Evolutionary conservation across 2,329 filamentous ascomycete genomes (phyloP), one percentile per base, ranked within the genome.

Genomic region (Aspergillus novofumigatus): DNA sequence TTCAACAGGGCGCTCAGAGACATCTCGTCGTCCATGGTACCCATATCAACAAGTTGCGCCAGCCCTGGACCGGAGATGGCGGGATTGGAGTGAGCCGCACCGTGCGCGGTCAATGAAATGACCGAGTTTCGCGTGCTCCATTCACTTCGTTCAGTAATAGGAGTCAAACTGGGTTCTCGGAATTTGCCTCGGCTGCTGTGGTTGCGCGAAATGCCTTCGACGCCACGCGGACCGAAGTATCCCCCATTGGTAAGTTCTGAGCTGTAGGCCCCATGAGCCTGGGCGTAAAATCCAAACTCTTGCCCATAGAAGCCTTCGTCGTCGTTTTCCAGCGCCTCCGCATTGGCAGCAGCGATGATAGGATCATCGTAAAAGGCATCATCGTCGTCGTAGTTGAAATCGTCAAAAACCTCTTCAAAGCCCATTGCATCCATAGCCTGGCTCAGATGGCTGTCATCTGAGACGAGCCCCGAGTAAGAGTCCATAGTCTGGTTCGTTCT

Each of bases 101-200:
- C 73, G 48, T 85, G 84, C 32, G 86, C 76, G 7, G 79, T 80
- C 59, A 93, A 78, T 57, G 88, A 91, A 78, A 95, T 90, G 57
- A 96, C 85, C 0, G 90, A 95, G 70, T 97, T 97, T 48, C 94
- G 86, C 58, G 95, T 96, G 45, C 91, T 96, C 78, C 96, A 97
- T 74, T 99, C 94, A 58, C 91, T 96, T 11, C 92, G 85, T 72
- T 97, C 94, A 0, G 93, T 97, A 66, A 99, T 97, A 5, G 94
- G 94, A 1, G 94, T 97, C 50, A 99, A 78, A 66, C 94, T 97
- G 1, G 94, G 93, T 70, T 97, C 93, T 44, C 89, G 85, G 21
- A 90, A 89, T 29, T 87, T 85, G 52, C 87, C 81, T 14, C 87
- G 85, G 21, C 90, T 92, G 62, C 89, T 94, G 54, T 85, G 85